Base-by-base conservation (phyloP, 768 basidiomycete species). In the Pisolithus albus region DNA sequence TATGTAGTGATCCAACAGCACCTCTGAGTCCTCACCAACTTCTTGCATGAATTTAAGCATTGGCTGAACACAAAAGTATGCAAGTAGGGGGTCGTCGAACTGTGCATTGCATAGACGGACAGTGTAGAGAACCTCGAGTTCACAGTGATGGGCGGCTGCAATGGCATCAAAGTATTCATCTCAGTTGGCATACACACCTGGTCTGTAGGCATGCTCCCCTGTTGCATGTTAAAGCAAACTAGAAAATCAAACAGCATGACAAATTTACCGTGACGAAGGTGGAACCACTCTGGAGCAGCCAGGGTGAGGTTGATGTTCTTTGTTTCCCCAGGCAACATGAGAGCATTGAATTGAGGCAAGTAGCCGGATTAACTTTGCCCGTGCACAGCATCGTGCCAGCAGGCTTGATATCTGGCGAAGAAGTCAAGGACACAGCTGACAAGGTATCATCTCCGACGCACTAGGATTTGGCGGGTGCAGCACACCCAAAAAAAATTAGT, bases 291-390 rank as follows among this genome's bases (percentile, higher is more conserved):
- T n/a, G n/a, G n/a, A n/a, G n/a, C n/a, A n/a, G n/a, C n/a, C n/a
- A n/a, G n/a, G n/a, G n/a, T n/a, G 52, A 88, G 60, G 64, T 91
- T 89, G 64, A 88, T 76, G 59, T 75, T 72, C 60, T 75, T 75
- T 52, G 84, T 79, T 59, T 86, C 83, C 67, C 84, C 75, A 6
- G 78, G 71, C 16, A 76, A 60, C 24, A 84, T 80, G 18, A 84
- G 67, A 46, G 73, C 78, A 52, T 81, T 77, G 61, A 83, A 86
- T 54, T 85, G 78, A 26, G 82, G 74, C 8, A 80, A 61, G 58
- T 84, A 85, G 57, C 84, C 83, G 0, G 82, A 75, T 55, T 79
- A 54, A 86, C 81, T 65, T 84, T 86, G 18, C 79, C 74, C 76
- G 84, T 64, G 39, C 62, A 65, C 2, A 65, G 11, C 15, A 51